A percentile compares a stretch with the other conserved stretches of the same genome.
Evolutionary conservation across 2,329 filamentous ascomycete species (phyloP).

Genomic region (Trichoderma citrinoviride): DNA sequence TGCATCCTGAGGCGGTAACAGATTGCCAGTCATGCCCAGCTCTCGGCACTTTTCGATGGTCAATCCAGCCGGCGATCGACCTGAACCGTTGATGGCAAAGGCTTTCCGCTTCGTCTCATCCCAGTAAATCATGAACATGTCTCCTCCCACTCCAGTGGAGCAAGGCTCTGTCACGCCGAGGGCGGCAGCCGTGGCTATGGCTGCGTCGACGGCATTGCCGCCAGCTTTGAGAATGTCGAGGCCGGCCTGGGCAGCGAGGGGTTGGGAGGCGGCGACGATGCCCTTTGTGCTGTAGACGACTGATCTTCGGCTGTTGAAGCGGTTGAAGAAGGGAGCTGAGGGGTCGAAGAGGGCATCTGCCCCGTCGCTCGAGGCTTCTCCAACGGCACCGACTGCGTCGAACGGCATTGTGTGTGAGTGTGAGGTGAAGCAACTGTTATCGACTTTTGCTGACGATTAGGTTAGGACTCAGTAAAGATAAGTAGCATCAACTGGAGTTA

Average conservation of each 20-base stretch:
- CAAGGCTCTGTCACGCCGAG: constrained; percentile 14
- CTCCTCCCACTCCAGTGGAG: constrained; percentile 15
- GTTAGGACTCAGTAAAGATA: not conserved
- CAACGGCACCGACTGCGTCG: constrained; percentile 3
- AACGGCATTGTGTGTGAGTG: constrained; percentile 1
- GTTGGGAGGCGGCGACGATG: constrained; percentile 9
- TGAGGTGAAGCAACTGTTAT: not conserved
- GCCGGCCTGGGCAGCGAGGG: constrained; percentile 14
- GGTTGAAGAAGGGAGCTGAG: constrained; percentile 8
- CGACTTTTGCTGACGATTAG: not conserved
- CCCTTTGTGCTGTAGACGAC: constrained; percentile 17
- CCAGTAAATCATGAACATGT: constrained; percentile 17
- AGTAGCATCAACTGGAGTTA: not conserved
- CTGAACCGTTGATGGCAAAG: constrained; percentile 13
- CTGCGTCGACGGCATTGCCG: constrained; percentile 17
- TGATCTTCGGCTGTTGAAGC: constrained; percentile 5
- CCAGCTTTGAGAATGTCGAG: constrained; percentile 14
- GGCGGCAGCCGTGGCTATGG: constrained; percentile 15
- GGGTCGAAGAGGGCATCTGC: not conserved
- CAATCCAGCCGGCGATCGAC: not conserved
- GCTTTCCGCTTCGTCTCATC: constrained; percentile 8
- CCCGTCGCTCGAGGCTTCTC: not conserved
- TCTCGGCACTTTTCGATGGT: constrained; percentile 12
- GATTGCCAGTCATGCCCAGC: constrained; percentile 5
- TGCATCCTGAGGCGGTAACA: not conserved